These are phyloP conservation scores for Parvularia atlantis DNA, from an alignment of 78 protist species.

Conservation along the genomic window DNA sequence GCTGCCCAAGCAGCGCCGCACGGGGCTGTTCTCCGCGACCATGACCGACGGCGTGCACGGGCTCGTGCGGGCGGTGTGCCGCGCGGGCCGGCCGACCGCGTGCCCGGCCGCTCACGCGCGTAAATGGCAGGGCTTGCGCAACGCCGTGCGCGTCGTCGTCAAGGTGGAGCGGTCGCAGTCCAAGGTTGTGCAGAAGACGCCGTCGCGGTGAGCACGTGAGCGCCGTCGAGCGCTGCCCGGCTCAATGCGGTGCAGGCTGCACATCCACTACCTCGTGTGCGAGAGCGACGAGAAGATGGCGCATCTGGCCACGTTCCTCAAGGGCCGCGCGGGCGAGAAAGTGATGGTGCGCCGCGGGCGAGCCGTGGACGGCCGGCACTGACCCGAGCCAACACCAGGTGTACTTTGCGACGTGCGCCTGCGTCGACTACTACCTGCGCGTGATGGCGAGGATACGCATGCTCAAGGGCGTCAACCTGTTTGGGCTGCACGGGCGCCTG, in stretches of 20 bases:
- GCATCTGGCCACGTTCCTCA: slow-evolving; percentile 12
- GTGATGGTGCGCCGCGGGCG: background rate
- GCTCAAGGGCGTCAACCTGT: background rate
- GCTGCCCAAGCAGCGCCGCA: slow-evolving; percentile 54
- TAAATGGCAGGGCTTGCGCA: slow-evolving; percentile 37
- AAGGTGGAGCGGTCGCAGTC: background rate
- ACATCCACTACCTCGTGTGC: slow-evolving; percentile 16
- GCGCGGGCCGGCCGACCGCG: background rate
- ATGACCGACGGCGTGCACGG: slow-evolving; percentile 25
- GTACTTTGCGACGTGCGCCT: slow-evolving; percentile 61
- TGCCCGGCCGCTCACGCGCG: too few species aligned
- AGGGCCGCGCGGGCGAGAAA: background rate
- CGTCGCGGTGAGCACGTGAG: too few species aligned
- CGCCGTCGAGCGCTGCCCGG: background rate
- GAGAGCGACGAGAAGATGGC: slow-evolving; percentile 3
- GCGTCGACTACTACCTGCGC: slow-evolving; percentile 40
- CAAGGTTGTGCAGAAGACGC: background rate
- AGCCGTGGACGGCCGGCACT: background rate
- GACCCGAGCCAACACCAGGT: slow-evolving; percentile 15
- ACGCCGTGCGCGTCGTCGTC: slow-evolving; percentile 46
- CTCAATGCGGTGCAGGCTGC: slow-evolving; percentile 27
- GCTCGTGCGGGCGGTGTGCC: slow-evolving; percentile 13
- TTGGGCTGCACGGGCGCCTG: slow-evolving; percentile 59
- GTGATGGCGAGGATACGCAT: too few species aligned
- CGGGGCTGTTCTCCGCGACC: slow-evolving; percentile 69